Base-by-base conservation (phyloP, 192 early-diverging fungal genomes). In the Mortierella hygrophila region DNA sequence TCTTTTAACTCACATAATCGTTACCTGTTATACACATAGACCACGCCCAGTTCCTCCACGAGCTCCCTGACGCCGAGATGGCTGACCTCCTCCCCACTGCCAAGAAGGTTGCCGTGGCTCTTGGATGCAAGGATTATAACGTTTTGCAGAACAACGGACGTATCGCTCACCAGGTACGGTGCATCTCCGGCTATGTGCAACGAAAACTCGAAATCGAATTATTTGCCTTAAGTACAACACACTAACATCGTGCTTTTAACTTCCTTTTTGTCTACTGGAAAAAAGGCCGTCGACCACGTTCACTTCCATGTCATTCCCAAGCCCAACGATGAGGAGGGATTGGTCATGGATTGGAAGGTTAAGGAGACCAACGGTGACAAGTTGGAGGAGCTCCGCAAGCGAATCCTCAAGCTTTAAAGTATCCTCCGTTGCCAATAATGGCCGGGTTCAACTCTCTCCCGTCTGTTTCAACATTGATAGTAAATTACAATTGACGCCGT, bases 271-370 rank as follows among this genome's bases (percentile, higher is more conserved):
- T 40, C 37, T 35, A 72, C 49, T 29, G 10, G 60, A 60, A 68
- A 81, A 81, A 90, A 97, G 93, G 93, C 91, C 73, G 96, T 99
- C 0, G 91, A 92, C 35, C 98, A 99, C 82, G 98, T 99, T 15
- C 98, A 99, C 78, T 97, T 99, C 91, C 98, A 99, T 76, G 90
- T 98, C 73, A 97, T 97, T 72, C 95, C 95, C 57, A 95, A 95
- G 89, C 89, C 88, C 38, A 93, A 89, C 70, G 88, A 88, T 10
- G 88, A 90, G 15, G 93, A 96, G 71, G 97, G 97, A 38, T 83
- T 97, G 42, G 85, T 87, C 52, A 91, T 98, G 68, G 90, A 91
- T 26, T 97, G 97, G 96, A 78, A 81, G 4, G 70, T 80, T 42
- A 90, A 94, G 85, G 52, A 80, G 32, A 89, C 93, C 55, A 89